phyloP scores from a whole-genome alignment of 805 yeast species.

The Metschnikowia borealis region DNA sequence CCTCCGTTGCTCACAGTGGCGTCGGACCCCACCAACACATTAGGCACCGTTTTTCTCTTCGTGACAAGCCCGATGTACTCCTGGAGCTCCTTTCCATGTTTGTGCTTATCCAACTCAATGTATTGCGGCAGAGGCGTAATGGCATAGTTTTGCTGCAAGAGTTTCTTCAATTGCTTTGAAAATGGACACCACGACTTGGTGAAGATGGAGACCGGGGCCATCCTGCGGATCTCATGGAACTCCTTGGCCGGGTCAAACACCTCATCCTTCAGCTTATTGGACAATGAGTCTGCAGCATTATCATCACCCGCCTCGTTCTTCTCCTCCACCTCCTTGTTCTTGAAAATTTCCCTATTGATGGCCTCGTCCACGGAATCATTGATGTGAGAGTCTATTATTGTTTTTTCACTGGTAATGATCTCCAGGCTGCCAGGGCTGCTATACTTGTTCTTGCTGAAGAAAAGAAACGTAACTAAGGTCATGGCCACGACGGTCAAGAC shows the following conservation, averaged over 20 bases:
- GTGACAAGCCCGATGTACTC: conserved; percentile 49
- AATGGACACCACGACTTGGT: conserved; percentile 66
- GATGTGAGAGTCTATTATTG: conserved; percentile 30
- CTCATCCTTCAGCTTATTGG: not conserved
- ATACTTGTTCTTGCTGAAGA: conserved; percentile 31
- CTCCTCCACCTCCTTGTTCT: conserved; percentile 15
- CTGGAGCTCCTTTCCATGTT: conserved; percentile 73
- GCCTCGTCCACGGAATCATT: conserved; percentile 38
- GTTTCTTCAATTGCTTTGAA: conserved; percentile 64
- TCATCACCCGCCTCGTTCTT: conserved; percentile 6
- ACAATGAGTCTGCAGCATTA: conserved; percentile 8
- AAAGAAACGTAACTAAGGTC: conserved; percentile 19
- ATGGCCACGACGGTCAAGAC: conserved; percentile 6
- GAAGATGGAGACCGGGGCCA: conserved; percentile 64
- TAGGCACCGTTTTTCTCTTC: conserved; percentile 17
- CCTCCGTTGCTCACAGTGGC: conserved; percentile 69
- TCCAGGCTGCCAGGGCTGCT: conserved; percentile 29
- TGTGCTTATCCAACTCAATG: conserved; percentile 80
- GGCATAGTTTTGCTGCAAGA: conserved; percentile 59
- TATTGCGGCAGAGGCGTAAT: conserved; percentile 69
- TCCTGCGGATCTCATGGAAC: conserved; percentile 50
- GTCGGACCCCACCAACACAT: conserved; percentile 15
- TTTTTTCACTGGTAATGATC: conserved; percentile 14
- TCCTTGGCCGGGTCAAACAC: conserved; percentile 36
- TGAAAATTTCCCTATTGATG: conserved; percentile 35